A percentile compares a stretch with the other conserved stretches of the same genome.
phyloP scores from a whole-genome alignment of 2,329 filamentous ascomycete species.

The Plenodomus lindquistii region DNA sequence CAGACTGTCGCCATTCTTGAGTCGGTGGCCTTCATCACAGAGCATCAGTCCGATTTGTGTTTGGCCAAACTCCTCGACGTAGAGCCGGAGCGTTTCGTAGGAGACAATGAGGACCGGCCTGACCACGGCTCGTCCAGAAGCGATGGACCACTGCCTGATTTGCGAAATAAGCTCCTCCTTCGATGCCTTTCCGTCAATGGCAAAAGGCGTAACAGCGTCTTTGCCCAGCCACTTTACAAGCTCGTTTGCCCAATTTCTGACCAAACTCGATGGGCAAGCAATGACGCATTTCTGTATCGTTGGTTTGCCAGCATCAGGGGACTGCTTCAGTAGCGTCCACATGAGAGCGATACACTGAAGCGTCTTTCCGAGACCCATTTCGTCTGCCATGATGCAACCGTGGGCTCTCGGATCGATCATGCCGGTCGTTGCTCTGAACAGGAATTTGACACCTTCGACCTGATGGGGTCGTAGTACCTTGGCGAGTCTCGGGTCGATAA shows the following conservation, averaged over 20 bases:
- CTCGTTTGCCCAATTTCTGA: conserved; percentile 98
- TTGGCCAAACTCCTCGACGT: conserved; percentile 86
- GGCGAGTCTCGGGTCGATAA: conserved; percentile 86
- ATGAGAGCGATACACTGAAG: conserved; percentile 94
- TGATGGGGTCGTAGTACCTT: conserved; percentile 96
- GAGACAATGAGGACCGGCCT: conserved; percentile 96
- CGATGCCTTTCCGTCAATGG: conserved; percentile 92
- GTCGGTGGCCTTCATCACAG: conserved; percentile 92
- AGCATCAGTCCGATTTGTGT: conserved; percentile 90
- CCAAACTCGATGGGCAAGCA: conserved; percentile 92
- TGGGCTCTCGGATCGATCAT: conserved; percentile 91
- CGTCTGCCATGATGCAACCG: conserved; percentile 99
- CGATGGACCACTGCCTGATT: conserved; percentile 91
- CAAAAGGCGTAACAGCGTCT: conserved; percentile 89
- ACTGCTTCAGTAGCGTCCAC: conserved; percentile 96
- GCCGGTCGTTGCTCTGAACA: conserved; percentile 94
- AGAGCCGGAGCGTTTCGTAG: conserved; percentile 91
- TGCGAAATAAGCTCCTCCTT: conserved; percentile 92
- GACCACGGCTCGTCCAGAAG: conserved; percentile 85
- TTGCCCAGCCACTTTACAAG: conserved; percentile 93
- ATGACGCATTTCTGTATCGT: conserved; percentile 97
- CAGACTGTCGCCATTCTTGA: conserved; percentile 96
- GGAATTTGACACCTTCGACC: conserved; percentile 95
- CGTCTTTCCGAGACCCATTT: conserved; percentile 98
- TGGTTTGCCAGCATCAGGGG: conserved; percentile 87